A percentile compares a stretch with the other conserved stretches of the same genome.
These are phyloP conservation scores for Pythium phragmiticola DNA, from an alignment of 352 stramenopile species.

Conservation along the genomic window DNA sequence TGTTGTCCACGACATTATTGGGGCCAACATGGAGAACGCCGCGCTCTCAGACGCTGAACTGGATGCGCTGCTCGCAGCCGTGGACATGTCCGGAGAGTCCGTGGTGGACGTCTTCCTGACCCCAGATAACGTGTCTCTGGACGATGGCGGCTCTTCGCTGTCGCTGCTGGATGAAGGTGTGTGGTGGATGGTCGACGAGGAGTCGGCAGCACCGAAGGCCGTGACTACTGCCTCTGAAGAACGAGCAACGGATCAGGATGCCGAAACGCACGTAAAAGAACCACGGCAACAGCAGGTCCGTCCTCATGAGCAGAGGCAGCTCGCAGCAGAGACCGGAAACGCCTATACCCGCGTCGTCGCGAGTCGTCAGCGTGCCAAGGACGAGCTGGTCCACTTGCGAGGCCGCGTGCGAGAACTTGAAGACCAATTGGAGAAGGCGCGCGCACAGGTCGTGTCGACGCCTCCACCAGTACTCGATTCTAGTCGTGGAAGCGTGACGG, in stretches of 20 bases:
- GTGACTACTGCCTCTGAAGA: no score
- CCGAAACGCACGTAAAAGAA: background rate
- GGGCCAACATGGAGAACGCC: background rate
- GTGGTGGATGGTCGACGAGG: no score
- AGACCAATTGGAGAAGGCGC: background rate
- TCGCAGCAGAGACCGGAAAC: background rate
- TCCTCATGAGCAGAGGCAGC: no score
- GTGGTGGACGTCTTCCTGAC: background rate
- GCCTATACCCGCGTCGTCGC: background rate
- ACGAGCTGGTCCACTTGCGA: slow-evolving; percentile 9
- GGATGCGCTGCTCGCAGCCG: background rate
- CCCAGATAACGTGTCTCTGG: background rate
- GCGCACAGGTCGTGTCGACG: background rate
- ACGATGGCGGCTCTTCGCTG: no score
- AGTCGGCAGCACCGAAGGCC: no score
- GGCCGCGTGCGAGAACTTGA: slow-evolving; percentile 11
- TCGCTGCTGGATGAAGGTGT: no score
- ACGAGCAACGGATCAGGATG: no score
- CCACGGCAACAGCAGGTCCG: background rate
- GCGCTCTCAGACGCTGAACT: background rate
- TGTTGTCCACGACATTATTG: background rate
- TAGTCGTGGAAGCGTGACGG: background rate
- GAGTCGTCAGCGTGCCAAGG: slow-evolving; percentile 2
- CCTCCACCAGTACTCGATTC: background rate
- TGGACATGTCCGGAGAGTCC: background rate